Evolutionary conservation across 225 moss, liverwort and hornwort genomes (phyloP), one percentile per base, ranked within the genome.

Genomic region (Pseudoscleropodium purum): DNA sequence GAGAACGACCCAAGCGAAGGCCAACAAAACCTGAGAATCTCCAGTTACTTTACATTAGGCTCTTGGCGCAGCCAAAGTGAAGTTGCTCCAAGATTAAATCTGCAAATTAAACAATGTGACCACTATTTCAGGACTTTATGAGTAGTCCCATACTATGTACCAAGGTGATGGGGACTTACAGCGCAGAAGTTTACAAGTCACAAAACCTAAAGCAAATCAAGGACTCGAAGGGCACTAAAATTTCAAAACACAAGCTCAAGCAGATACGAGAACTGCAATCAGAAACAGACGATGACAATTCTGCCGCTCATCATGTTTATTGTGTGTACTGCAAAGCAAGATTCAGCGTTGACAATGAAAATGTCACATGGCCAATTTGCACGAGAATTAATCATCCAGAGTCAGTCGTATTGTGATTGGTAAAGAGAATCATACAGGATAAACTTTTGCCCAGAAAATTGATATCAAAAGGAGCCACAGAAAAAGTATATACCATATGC

Each of bases 401-500:
- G 61, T 72, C 67, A 86, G 61, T 72, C 67, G 75, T 47, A 59
- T 84, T 90, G 56, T 57, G 52, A 81, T 89, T 30, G 79, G 65
- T 67, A 34, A 63, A 33, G 73, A 79, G 59, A 90, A 88, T 81
- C 75, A 60, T 60, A 89, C 84, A 87, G 82, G 68, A 86, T 69
- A 81, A 84, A 84, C 76, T 76, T 81, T 39, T 57, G 70, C 84
- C 75, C 68, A 85, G 86, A 81, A 85, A 81, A 82, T 72, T 81
- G 66, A 91, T 87, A 60, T 63, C 45, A 90, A 63, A 88, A 87
- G 85, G 89, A 92, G 84, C 85, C 79, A 84, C 51, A 68, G 74
- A 64, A 87, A 78, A 87, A 89, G 83, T 85, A 64, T 87, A 79
- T 89, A 89, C 86, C 84, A 91, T 87, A 76, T n/a, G 86, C 79